phyloP scores from a whole-genome alignment of 2,329 filamentous ascomycete species.

The Onygenales sp. region DNA sequence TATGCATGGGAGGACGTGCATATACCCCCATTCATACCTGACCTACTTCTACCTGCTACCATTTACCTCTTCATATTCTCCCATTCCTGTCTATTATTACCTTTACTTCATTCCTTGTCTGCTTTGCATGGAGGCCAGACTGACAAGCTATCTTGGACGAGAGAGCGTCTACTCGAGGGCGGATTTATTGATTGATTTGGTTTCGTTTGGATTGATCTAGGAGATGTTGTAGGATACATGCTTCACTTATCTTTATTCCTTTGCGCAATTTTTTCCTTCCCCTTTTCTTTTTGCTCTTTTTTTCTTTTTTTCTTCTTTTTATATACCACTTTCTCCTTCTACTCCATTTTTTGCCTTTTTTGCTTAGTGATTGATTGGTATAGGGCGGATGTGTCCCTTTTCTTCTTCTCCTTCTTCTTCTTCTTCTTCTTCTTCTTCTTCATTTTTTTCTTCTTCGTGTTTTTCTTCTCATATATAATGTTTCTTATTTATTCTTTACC shows the following conservation, averaged over 20 bases:
- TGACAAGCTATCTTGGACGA: no score
- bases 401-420: background rate
- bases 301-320: background rate
- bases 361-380: background rate
- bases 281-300: background rate
- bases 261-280: background rate
- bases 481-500: background rate
- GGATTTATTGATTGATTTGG: no score
- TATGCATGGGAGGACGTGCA: background rate
- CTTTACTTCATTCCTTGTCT: background rate
- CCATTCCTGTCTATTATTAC: conserved; percentile 7
- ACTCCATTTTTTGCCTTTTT: conserved; percentile 6
- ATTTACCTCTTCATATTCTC: conserved; percentile 3
- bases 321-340: conserved; percentile 3
- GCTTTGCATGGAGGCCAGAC: background rate
- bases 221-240: no score
- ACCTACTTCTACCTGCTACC: background rate
- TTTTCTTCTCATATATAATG: background rate
- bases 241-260: background rate
- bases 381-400: background rate
- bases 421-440: background rate
- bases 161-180: no score
- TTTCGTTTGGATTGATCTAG: no score
- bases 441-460: no score
- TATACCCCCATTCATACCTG: background rate